Percentiles rank a stretch among this genome's conserved stretches.
phyloP scores from a whole-genome alignment of 2,329 filamentous ascomycete species.

The Thielaviopsis musarum region DNA sequence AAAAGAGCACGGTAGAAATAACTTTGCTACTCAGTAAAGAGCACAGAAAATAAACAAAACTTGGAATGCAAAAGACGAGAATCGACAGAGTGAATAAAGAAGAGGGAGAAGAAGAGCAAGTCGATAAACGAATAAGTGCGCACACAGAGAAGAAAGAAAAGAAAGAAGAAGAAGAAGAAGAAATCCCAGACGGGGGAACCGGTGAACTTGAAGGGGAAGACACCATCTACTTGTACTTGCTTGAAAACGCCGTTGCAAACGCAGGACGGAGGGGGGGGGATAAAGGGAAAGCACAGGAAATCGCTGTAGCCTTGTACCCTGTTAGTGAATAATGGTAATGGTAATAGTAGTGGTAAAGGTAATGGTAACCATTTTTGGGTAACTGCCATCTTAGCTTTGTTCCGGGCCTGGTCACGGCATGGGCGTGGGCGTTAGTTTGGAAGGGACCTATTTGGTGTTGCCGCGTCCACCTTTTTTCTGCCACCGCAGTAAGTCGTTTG shows the following conservation, averaged over 20 bases:
- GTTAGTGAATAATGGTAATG: no score
- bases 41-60: neutral
- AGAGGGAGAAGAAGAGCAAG: neutral
- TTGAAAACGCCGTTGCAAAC: neutral
- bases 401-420: neutral
- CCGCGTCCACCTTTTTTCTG: neutral
- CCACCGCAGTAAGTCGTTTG: neutral
- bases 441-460: no score
- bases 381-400: neutral
- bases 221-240: neutral
- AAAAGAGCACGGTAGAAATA: neutral
- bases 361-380: neutral
- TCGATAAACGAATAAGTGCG: neutral
- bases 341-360: no score
- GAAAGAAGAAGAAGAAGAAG: neutral
- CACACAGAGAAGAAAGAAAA: no score
- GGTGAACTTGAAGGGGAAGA: neutral
- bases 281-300: neutral
- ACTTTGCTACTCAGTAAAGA: neutral
- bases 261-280: neutral
- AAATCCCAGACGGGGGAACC: neutral
- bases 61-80: neutral
- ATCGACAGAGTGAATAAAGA: neutral
- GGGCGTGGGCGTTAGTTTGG: no score
- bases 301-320: neutral